Evolutionary conservation across 768 basidiomycete genomes (phyloP), one percentile per base, ranked within the genome.

Genomic region (Calocybe cyanea): DNA sequence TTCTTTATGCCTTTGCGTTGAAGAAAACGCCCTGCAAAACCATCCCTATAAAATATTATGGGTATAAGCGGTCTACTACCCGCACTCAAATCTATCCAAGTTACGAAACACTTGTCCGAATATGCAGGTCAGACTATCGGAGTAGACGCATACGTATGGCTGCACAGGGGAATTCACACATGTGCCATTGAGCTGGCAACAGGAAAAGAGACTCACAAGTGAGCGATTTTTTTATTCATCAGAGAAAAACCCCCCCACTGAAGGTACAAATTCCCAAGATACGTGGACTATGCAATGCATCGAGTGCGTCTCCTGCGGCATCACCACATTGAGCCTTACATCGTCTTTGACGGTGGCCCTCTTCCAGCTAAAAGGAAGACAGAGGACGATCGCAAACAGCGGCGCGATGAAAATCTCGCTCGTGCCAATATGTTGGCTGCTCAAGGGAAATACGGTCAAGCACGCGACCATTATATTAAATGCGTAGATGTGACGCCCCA

Each of bases 331-430:
- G 76, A 77, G 41, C 95, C 96, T 1, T 92, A 88, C 62, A 70
- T 99, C 19, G 96, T 99, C 14, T 95, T 99, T 57, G 96, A 98
- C 59, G 96, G 96, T 13, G 95, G 95, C 0, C 89, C 88, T 8
- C 78, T 99, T 23, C 93, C 93, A 7, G 94, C 95, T 13, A 99
- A 99, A 76, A 83, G 79, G 61, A 83, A 82, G 0, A 98, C 95
- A 0, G 96, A 99, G 55, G 75, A 70, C 15, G 86, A 85, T 31
- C 79, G 96, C 37, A 84, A 80, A 59, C 75, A 81, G 46, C 77
- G 75, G 48, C 81, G 95, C 40, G 81, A 81, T 15, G 91, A 92
- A 49, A 83, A 83, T 55, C 74, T 90, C 2, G 76, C 83, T 3
- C 78, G 77, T 38, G 96, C 87, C 7, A 81, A 85, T 25, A 71